These are phyloP conservation scores for Begonia masoniana DNA, from an alignment of 306 rosid species.

Conservation along the genomic window DNA sequence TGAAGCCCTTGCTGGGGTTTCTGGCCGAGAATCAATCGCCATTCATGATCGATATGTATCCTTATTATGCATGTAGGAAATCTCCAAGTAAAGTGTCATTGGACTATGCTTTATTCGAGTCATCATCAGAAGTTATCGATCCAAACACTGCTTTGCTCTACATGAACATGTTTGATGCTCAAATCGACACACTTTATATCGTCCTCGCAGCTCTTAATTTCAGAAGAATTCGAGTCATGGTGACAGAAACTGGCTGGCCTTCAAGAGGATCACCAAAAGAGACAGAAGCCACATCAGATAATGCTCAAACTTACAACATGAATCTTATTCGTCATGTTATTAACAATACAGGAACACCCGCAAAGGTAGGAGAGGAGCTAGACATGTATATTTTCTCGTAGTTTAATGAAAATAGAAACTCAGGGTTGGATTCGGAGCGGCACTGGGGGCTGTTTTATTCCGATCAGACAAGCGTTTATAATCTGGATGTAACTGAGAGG, in stretches of 20 bases:
- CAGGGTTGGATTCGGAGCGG: constrained; percentile 92
- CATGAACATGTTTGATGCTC: constrained; percentile 94
- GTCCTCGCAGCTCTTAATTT: constrained; percentile 85
- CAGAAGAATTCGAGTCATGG: constrained; percentile 73
- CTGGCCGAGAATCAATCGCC: constrained; percentile 91
- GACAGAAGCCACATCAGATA: constrained; percentile 63
- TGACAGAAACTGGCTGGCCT: constrained; percentile 99
- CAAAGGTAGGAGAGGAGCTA: too few species aligned
- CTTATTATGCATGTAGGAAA: constrained; percentile 88
- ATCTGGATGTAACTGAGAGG: constrained; percentile 73
- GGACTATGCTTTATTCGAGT: constrained; percentile 77
- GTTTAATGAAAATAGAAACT: constrained; percentile 87
- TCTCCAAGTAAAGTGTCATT: constrained; percentile 59
- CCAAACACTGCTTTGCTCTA: constrained; percentile 90
- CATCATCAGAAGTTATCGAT: constrained; percentile 90
- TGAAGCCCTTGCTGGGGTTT: constrained; percentile 89
- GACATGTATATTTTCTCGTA: constrained; percentile 1
- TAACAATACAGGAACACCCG: too few species aligned
- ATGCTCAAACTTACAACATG: constrained; percentile 68
- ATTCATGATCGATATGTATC: constrained; percentile 92
- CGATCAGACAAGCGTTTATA: constrained; percentile 88
- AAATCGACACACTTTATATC: constrained; percentile 82
- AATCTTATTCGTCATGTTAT: constrained; percentile 2
- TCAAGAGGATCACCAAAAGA: constrained; percentile 93
- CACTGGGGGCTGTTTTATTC: constrained; percentile 97